These are phyloP conservation scores for Pulveroboletus sp. DNA, from an alignment of 768 basidiomycete genomes.

Conservation along the genomic window DNA sequence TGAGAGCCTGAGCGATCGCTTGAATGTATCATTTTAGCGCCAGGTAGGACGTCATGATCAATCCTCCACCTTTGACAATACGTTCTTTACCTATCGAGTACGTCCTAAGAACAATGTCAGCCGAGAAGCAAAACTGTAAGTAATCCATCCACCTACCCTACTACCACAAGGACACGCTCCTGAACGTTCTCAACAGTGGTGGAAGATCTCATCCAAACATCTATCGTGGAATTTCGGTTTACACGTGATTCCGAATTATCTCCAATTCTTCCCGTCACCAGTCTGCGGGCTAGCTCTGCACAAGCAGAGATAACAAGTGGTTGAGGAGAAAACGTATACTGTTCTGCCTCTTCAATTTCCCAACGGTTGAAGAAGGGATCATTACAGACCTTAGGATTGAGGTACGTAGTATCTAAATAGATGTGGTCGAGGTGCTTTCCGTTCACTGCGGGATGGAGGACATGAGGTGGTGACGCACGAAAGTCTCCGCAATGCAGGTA, in stretches of 20 bases:
- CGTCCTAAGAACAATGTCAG: constrained; percentile 50
- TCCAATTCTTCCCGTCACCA: constrained; percentile 43
- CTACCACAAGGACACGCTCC: constrained; percentile 53
- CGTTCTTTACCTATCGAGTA: constrained; percentile 98
- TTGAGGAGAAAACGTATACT: constrained; percentile 96
- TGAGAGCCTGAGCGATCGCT: constrained; percentile 83
- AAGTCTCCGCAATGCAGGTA: constrained; percentile 97
- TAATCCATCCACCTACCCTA: constrained; percentile 52
- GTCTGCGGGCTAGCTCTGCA: constrained; percentile 67
- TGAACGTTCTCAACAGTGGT: constrained; percentile 30
- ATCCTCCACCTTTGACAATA: constrained; percentile 78
- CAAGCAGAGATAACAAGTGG: constrained; percentile 92
- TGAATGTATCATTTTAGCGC: not conserved
- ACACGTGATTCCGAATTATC: constrained; percentile 22
- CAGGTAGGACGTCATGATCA: not conserved
- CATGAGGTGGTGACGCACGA: constrained; percentile 83
- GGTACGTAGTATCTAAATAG: constrained; percentile 95
- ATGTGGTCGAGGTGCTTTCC: constrained; percentile 81
- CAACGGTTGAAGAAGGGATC: not conserved
- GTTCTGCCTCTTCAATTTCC: constrained; percentile 8
- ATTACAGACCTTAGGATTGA: constrained; percentile 70
- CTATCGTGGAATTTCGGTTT: constrained; percentile 39
- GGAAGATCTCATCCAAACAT: constrained; percentile 45
- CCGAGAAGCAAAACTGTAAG: not conserved
- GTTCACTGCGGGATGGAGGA: constrained; percentile 77